Evolutionary conservation across 2,329 filamentous ascomycete genomes (phyloP).

Genomic region (Cadophora sp.): DNA sequence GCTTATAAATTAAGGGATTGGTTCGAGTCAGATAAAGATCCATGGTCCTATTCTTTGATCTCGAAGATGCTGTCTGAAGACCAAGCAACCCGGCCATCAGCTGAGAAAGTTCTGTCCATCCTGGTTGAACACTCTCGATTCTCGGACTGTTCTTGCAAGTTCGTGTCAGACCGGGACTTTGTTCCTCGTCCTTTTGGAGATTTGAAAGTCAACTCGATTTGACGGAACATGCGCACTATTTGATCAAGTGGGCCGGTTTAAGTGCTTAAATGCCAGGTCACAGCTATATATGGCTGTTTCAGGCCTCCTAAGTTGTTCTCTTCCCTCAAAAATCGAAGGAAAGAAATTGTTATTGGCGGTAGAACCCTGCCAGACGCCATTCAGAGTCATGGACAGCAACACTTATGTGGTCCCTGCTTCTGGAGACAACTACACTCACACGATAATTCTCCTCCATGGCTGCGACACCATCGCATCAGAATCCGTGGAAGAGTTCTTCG

Average conservation of each 20-base stretch:
- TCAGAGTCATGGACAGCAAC: too few species aligned
- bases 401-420: too few species aligned
- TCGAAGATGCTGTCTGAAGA: conserved; percentile 23
- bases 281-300: background rate
- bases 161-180: background rate
- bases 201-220: background rate
- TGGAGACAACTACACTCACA: too few species aligned
- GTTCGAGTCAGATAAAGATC: conserved; percentile 26
- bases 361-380: too few species aligned
- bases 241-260: background rate
- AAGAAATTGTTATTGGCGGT: too few species aligned
- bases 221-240: background rate
- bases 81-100: conserved; percentile 27
- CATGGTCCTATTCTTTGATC: conserved; percentile 20
- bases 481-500: conserved; percentile 52
- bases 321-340: too few species aligned
- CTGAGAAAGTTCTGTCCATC: conserved; percentile 15
- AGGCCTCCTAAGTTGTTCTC: background rate
- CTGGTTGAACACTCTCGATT: background rate
- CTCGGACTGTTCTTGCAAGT: conserved; percentile 1
- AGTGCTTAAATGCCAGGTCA: background rate
- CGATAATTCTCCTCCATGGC: conserved; percentile 48
- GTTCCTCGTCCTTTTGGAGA: background rate
- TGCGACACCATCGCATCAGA: conserved; percentile 49
- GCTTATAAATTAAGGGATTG: conserved; percentile 30